phyloP scores from a whole-genome alignment of 2,329 filamentous ascomycete species.

The Aspergillus tubingensis region DNA sequence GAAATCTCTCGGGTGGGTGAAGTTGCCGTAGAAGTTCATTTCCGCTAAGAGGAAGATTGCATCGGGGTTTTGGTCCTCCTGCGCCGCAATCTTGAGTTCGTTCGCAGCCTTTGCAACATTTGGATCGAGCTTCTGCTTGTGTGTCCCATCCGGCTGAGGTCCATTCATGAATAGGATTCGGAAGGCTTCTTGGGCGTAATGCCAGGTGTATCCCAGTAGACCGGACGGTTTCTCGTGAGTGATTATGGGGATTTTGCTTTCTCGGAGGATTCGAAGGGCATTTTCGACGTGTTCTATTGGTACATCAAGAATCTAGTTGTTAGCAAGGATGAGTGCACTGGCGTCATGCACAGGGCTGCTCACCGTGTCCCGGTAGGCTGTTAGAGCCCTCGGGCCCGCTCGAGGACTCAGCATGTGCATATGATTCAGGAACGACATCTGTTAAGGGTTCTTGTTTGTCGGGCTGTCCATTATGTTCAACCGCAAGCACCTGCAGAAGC shows the following conservation, averaged over 20 bases:
- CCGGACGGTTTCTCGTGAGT: slow-evolving; percentile 55
- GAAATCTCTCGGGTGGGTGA: slow-evolving; percentile 81
- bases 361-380: slow-evolving; percentile 32
- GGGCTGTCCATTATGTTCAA: slow-evolving; percentile 24
- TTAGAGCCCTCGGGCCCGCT: slow-evolving; percentile 20
- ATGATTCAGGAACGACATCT: slow-evolving; percentile 21
- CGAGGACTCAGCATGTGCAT: slow-evolving; percentile 25
- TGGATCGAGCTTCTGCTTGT: slow-evolving; percentile 34
- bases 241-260: slow-evolving; percentile 26
- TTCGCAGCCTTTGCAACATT: slow-evolving; percentile 60
- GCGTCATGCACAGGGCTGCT: slow-evolving; percentile 13
- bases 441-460: slow-evolving; percentile 21
- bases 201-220: slow-evolving; percentile 56
- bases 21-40: slow-evolving; percentile 97
- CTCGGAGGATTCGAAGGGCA: slow-evolving; percentile 34
- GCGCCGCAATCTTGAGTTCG: slow-evolving; percentile 61
- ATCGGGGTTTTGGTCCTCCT: slow-evolving; percentile 63
- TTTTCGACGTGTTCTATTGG: slow-evolving; percentile 34
- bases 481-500: slow-evolving; percentile 34
- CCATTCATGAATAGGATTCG: slow-evolving; percentile 66
- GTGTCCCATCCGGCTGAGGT: slow-evolving; percentile 50
- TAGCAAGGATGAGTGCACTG: neutral
- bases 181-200: slow-evolving; percentile 66
- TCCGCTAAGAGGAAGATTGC: slow-evolving; percentile 88
- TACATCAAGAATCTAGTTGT: neutral